Evolutionary conservation across 164 flowering plant species (phyloP).

Genomic region (Nelumbo lutea): DNA sequence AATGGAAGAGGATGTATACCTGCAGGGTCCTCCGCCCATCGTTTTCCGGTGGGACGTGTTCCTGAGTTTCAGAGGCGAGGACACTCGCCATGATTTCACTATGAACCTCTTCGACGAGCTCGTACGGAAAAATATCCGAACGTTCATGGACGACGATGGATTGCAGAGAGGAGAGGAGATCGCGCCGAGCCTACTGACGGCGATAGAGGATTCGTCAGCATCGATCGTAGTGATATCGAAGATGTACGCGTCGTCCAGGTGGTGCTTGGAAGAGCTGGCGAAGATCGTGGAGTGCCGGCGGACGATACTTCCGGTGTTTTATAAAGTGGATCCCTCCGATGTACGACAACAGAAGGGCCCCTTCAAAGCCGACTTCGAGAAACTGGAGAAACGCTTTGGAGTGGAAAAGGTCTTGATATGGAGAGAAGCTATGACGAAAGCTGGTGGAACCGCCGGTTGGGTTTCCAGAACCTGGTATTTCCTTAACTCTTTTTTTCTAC

Average conservation of each 20-base stretch:
- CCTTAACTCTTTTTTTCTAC: background rate
- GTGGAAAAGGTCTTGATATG: conserved; percentile 19
- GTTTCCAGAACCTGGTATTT: background rate
- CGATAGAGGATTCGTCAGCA: conserved; percentile 35
- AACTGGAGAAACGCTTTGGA: conserved; percentile 9
- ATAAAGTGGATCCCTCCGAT: conserved; percentile 32
- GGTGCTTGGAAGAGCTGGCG: conserved; percentile 25
- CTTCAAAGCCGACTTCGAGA: conserved; percentile 12
- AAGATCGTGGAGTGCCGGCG: conserved; percentile 19
- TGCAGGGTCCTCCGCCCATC: background rate
- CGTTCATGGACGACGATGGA: conserved; percentile 14
- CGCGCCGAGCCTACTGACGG: conserved; percentile 18
- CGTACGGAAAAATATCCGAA: background rate
- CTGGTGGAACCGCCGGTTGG: conserved; percentile 27
- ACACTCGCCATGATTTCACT: conserved; percentile 15
- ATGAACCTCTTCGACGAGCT: conserved; percentile 10
- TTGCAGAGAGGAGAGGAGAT: conserved; percentile 23
- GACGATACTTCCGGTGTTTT: conserved; percentile 36
- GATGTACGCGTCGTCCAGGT: conserved; percentile 26
- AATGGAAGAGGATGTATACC: background rate
- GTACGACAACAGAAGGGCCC: conserved; percentile 20
- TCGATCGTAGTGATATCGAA: conserved; percentile 28
- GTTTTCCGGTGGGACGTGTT: conserved; percentile 15
- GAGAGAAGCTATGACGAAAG: conserved; percentile 34
- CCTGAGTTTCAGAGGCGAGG: conserved; percentile 23